A percentile compares a stretch with the other conserved stretches of the same genome.
Evolutionary conservation across 2,329 filamentous ascomycete species (phyloP).

Genomic region (Pestalotiopsis sp.): DNA sequence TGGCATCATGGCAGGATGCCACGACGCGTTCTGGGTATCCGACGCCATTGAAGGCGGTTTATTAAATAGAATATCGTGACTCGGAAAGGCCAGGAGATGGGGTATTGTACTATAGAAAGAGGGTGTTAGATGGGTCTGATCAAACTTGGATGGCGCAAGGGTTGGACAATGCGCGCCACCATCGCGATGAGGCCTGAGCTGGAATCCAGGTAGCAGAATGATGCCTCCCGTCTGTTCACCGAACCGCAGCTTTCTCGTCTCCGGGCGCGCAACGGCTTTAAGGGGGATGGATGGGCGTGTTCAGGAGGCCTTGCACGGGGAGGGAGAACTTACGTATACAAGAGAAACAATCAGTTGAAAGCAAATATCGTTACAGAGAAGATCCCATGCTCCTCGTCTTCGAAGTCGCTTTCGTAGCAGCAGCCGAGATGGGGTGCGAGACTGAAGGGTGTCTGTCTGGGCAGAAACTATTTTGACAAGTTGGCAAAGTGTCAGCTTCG

Average conservation of each 20-base stretch:
- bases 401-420: not conserved
- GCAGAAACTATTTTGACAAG: not conserved
- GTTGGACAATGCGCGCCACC: not conserved
- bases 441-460: too few species aligned
- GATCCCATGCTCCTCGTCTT: not conserved
- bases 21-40: conserved; percentile 42
- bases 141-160: not conserved
- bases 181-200: not conserved
- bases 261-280: not conserved
- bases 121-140: not conserved
- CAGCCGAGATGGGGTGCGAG: not conserved
- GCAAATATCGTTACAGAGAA: not conserved
- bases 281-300: not conserved
- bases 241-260: not conserved
- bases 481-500: not conserved
- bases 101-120: not conserved
- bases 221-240: not conserved
- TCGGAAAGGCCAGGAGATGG: not conserved
- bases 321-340: not conserved
- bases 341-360: not conserved
- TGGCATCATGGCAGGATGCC: conserved; percentile 55
- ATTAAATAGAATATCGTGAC: conserved; percentile 21
- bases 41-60: conserved; percentile 39
- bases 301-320: not conserved
- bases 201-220: not conserved